Base-by-base conservation (phyloP, 345 rosid species). In the Hypericum perforatum region DNA sequence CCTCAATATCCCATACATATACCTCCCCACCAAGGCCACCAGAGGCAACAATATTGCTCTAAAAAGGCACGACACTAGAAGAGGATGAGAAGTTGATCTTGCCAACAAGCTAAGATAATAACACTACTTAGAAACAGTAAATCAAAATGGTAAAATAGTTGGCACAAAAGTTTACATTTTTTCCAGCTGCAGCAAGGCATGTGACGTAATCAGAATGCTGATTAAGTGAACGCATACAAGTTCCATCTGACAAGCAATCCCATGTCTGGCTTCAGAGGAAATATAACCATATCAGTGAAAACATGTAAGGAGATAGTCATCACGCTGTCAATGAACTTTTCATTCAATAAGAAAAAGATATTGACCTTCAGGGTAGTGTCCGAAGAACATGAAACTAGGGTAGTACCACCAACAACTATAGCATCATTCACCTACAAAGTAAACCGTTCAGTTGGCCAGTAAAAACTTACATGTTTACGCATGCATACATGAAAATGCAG, bases 11-110 rank as follows among this genome's bases (percentile, higher is more conserved):
- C 99, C 99, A 94, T 71, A 94, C 68, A 60, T 82, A 89, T 69
- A 94, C 99, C 78, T 94, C 99, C 76, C 97, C 95, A 39, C 97
- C 99, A 82, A 94, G 99, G 74, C 95, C 99, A 74, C 95, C 91
- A 65, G 99, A 94, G 66, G 95, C 97, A 86, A 94, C 85, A 67
- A 94, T 66, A 79, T 84, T 84, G 78, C 75, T 75, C 99, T 94
- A 86, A 70, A 76, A 22, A 89, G 66, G 72, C 78, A 63, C 42
- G 74, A 76, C 67, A 79, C 86, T 76, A 84, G 63, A 74, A 74
- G 58, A 78, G 73, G 69, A 74, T 89, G 80, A 89, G 79, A 73
- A 74, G 71, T 70, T 61, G 76, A 62, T 70, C 61, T 65, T 37
- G 45, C 59, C 10, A 52, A 52, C 11, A 56, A 54, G 15, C 2